Base-by-base conservation (phyloP, 768 basidiomycete species). In the Agrocybe pediades region DNA sequence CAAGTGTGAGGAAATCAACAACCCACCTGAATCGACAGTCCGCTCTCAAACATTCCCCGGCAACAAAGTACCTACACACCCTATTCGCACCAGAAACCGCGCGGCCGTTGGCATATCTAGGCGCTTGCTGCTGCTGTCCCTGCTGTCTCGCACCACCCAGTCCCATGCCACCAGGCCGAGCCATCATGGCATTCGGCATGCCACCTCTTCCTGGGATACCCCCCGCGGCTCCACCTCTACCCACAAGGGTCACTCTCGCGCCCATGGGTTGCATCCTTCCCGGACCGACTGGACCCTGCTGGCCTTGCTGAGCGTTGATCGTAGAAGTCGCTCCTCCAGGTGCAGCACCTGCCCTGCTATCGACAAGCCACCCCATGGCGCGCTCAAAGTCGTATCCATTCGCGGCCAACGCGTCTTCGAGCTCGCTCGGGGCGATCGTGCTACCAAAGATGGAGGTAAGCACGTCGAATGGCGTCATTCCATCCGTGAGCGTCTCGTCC, bases 391-490 rank as follows among this genome's bases (percentile, higher is more conserved):
- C 96, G 66, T 92, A 99, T 2, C 86, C 92, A 59, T 92, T 90
- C 43, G 83, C 79, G 6, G 85, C 83, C 2, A 99, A 80, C 0
- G 96, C 96, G 50, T 98, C 95, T 71, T 98, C 96, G 6, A 99
- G 78, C 65, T 98, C 94, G 2, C 88, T 88, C 2, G 93, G 87
- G 0, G 95, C 87, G 9, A 99, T 79, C 2, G 92, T 86, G 2
- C 92, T 88, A 15, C 91, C 93, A 66, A 99, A 99, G 33, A 99
- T 92, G 40, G 92, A 94, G 65, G 83, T 85, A 17, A 99, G 86
- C 40, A 98, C 94, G 62, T 99, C 97, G 62, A 99, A 89, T 1
- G 97, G 97, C 1, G 96, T 96, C 93, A 99, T 96, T 41, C 94
- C 94, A 66, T 92, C 90, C 0, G 88, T 90, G 46, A 92, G 80